Evolutionary conservation across 805 yeast genomes (phyloP).

Genomic region (Sugiyamaella marilandica): DNA sequence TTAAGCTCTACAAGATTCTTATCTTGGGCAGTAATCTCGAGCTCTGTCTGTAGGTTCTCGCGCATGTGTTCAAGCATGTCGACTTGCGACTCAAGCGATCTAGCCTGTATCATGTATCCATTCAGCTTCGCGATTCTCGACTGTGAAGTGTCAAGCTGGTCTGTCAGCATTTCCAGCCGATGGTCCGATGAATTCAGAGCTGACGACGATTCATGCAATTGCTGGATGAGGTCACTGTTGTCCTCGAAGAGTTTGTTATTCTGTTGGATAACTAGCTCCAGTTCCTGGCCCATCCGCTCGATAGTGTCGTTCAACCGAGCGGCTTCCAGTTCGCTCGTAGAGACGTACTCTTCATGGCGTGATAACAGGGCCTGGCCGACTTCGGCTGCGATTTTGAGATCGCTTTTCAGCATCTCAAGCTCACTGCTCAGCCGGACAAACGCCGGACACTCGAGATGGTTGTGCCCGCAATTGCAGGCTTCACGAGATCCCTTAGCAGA

Average conservation of each 20-base stretch:
- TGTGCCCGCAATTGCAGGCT: not conserved
- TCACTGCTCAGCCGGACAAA: slow-evolving; percentile 10
- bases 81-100: slow-evolving; percentile 17
- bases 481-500: not conserved
- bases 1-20: slow-evolving; percentile 14
- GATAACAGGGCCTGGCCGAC: slow-evolving; percentile 21
- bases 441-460: not conserved
- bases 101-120: slow-evolving; percentile 13
- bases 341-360: slow-evolving; percentile 13
- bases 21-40: slow-evolving; percentile 10
- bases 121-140: slow-evolving; percentile 14
- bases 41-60: slow-evolving; percentile 17
- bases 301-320: slow-evolving; percentile 12
- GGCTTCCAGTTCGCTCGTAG: slow-evolving; percentile 6
- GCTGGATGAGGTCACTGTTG: slow-evolving; percentile 15
- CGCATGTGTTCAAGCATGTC: slow-evolving; percentile 13
- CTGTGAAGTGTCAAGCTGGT: slow-evolving; percentile 12
- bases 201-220: slow-evolving; percentile 11
- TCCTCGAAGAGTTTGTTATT: slow-evolving; percentile 11
- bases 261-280: slow-evolving; percentile 10
- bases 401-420: slow-evolving; percentile 12
- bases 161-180: slow-evolving; percentile 11
- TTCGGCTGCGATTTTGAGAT: slow-evolving; percentile 21
- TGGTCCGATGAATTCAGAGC: slow-evolving; percentile 14
- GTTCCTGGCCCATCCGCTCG: slow-evolving; percentile 7